Evolutionary conservation across 495 filamentous ascomycete species (phyloP), one percentile per base, ranked within the genome.

Genomic region (Sordaria brevicollis): DNA sequence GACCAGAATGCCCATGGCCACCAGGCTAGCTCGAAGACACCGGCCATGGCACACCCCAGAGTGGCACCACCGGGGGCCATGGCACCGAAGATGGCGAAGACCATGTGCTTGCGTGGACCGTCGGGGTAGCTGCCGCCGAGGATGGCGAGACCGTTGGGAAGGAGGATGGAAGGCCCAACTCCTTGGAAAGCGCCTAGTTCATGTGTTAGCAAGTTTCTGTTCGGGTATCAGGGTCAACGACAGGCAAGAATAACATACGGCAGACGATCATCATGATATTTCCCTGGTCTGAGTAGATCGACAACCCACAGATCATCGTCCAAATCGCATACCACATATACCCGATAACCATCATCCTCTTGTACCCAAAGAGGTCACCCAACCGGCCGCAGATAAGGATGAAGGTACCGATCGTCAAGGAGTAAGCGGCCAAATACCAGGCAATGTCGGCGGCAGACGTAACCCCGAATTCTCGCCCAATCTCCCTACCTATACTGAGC

Each of bases 1-100:
- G 79, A 77, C 86, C 85, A 91, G 73, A 85, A 91, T 0, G 85
- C 80, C 90, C 90, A 92, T 1, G 85, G 87, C 90, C 89, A 92
- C 84, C 85, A 88, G 2, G 80, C 82, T 35, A 86, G 77, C 6
- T 86, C 80, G 5, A 89, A 86, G 4, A 91, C 65, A 1, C 79
- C 77, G 0, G 81, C 78, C 68, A 90, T 85, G 0, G 84, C 75
- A 1, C 78, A 78, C 0, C 88, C 89, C 2, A 87, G 9, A 3
- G 87, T 72, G 31, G 76, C 80, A 0, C 90, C 88, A 5, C 74
- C 79, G 0, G 89, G 90, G 0, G 89, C 89, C 43, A 81, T 81
- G 2, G 86, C 88, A 4, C 89, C 90, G 71, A 91, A 91, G 7
- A 89, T 49, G 0, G 85, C 80, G 72, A 92, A 91, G 0, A 85